Percentiles rank a stretch among this genome's conserved stretches.
phyloP scores from a whole-genome alignment of 768 basidiomycete genomes.

The Leccinum uliginosum region DNA sequence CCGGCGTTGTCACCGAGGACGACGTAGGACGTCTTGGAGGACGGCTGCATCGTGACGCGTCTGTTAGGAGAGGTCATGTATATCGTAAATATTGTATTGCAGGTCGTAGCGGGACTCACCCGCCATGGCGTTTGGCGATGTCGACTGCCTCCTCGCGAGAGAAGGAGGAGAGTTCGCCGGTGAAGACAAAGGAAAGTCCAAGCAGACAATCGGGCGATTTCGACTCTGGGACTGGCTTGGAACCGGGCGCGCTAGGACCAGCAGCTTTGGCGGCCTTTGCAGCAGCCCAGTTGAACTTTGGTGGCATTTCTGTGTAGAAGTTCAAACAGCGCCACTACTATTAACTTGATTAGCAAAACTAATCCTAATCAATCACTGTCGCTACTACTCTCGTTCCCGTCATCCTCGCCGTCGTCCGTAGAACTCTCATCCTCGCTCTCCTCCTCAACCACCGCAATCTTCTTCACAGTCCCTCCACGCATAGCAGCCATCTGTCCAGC shows the following conservation, averaged over 20 bases:
- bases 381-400: constrained; percentile 25
- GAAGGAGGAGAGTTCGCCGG: constrained; percentile 85
- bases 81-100: neutral
- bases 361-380: constrained; percentile 28
- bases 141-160: constrained; percentile 85
- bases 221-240: constrained; percentile 59
- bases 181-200: constrained; percentile 91
- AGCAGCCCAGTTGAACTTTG: constrained; percentile 42
- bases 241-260: constrained; percentile 53
- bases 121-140: constrained; percentile 89
- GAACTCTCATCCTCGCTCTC: constrained; percentile 26
- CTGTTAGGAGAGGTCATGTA: constrained; percentile 35
- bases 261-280: constrained; percentile 59
- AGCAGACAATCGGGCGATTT: constrained; percentile 79
- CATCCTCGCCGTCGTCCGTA: constrained; percentile 25
- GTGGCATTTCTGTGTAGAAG: neutral
- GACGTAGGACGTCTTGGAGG: constrained; percentile 85
- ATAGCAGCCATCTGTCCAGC: constrained; percentile 98
- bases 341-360: no score
- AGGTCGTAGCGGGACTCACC: constrained; percentile 45
- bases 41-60: constrained; percentile 82
- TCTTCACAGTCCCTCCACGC: constrained; percentile 86
- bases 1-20: constrained; percentile 88
- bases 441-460: constrained; percentile 37
- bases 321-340: neutral